Base-by-base conservation (phyloP, 768 basidiomycete species). In the Hericium erinaceus region DNA sequence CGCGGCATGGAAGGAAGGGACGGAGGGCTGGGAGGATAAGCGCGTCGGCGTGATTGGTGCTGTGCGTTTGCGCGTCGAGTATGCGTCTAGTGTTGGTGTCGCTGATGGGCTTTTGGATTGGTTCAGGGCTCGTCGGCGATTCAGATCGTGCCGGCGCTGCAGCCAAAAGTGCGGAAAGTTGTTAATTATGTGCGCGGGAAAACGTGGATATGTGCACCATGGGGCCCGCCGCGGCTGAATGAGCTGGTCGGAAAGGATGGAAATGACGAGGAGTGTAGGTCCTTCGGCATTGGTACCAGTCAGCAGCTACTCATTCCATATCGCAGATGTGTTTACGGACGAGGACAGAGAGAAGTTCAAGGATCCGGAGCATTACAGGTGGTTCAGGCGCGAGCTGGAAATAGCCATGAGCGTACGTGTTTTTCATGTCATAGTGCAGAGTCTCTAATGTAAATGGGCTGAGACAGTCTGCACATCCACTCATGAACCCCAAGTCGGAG, bases 81-180 rank as follows among this genome's bases (percentile, higher is more conserved):
- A 57, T n/a, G 52, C 10, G 9, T 3, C 10, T 10, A 20, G 22
- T 22, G 22, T 51, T 20, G 11, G 5, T 46, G 7, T 46, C 24
- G 49, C 22, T 51, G 49, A 26, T 10, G 8, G 16, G 26, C 11
- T 44, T 13, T 53, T 52, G 10, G 11, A 28, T 6, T 46, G 18
- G 41, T 44, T 2, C 50, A 83, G 82, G 83, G 82, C 3, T 83
- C 83, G 4, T 82, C 81, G 28, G 82, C 79, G 9, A 75, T 84
- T 39, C 83, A 85, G 61, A 76, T 83, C 4, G 80, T 83, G 0
- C 76, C 83, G 0, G 76, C 80, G 10, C 67, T 84, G 39, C 82
- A 84, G 61, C 74, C 79, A 5, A 72, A 70, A 52, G 81, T 81
- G 3, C 69, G 69, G 54, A 74, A 77, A 59, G 53, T 84, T 39